phyloP scores from a whole-genome alignment of 2,329 filamentous ascomycete species.

The Pseudonectria buxi region DNA sequence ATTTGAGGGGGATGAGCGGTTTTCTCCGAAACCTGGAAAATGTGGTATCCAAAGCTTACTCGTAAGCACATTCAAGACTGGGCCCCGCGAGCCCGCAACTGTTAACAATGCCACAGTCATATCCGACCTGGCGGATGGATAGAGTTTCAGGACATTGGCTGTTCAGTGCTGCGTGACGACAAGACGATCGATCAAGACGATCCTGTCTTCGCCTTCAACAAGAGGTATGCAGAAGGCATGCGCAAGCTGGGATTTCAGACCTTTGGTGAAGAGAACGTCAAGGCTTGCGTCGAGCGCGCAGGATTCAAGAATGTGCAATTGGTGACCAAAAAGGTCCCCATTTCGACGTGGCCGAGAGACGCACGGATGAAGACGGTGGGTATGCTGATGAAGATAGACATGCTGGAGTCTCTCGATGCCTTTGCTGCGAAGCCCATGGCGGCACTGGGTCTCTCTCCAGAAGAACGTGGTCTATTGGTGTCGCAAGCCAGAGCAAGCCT shows the following conservation, averaged over 20 bases:
- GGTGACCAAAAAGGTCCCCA: slow-evolving; percentile 37
- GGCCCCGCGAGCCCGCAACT: not conserved
- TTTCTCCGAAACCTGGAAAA: slow-evolving; percentile 45
- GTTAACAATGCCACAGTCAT: slow-evolving; percentile 22
- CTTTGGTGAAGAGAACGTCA: slow-evolving; percentile 29
- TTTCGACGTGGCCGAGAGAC: slow-evolving; percentile 39
- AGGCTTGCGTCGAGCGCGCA: slow-evolving; percentile 28
- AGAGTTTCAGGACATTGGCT: slow-evolving; percentile 42
- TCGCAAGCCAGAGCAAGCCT: slow-evolving; percentile 26
- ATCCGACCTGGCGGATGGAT: slow-evolving; percentile 44
- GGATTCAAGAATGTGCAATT: slow-evolving; percentile 40
- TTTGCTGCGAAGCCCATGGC: slow-evolving; percentile 35
- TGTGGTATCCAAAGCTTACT: slow-evolving; percentile 35
- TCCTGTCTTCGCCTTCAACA: slow-evolving; percentile 28
- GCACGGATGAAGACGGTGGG: slow-evolving; percentile 35
- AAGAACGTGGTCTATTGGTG: slow-evolving; percentile 29
- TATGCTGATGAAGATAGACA: slow-evolving; percentile 36
- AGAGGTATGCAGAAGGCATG: slow-evolving; percentile 26
- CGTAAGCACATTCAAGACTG: slow-evolving; percentile 14
- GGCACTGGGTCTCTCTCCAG: slow-evolving; percentile 28
- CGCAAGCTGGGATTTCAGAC: slow-evolving; percentile 33
- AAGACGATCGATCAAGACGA: slow-evolving; percentile 36
- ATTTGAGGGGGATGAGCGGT: slow-evolving; percentile 42
- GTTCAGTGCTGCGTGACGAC: slow-evolving; percentile 36
- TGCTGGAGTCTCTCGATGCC: slow-evolving; percentile 35